Evolutionary conservation across 225 moss, liverwort and hornwort species (phyloP).

Genomic region (Pleurozium schreberi): DNA sequence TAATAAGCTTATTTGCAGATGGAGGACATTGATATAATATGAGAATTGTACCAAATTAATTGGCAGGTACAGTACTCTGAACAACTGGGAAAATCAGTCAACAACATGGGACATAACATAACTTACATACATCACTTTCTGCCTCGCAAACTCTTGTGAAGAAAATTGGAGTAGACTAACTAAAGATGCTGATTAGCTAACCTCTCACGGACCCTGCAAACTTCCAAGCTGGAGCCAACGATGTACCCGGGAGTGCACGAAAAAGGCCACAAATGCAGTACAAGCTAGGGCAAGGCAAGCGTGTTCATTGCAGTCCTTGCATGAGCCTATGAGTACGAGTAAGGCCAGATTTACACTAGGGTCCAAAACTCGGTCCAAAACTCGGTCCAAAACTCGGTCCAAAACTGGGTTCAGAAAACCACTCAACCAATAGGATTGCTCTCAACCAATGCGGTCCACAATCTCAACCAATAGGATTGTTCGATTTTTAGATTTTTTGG

Average conservation of each 20-base stretch:
- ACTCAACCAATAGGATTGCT: too few species aligned
- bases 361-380: too few species aligned
- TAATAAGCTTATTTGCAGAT: too few species aligned
- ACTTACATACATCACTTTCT: not conserved
- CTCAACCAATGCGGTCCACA: too few species aligned
- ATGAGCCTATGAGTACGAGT: not conserved
- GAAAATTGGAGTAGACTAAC: not conserved
- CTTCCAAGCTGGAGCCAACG: not conserved
- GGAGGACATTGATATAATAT: not conserved
- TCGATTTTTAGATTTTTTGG: too few species aligned
- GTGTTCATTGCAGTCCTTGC: not conserved
- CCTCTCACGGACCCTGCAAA: not conserved
- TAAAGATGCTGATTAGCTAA: not conserved
- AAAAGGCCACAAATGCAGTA: not conserved
- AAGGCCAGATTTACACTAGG: too few species aligned
- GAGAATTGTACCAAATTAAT: not conserved
- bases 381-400: too few species aligned
- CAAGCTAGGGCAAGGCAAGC: not conserved
- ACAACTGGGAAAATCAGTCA: not conserved
- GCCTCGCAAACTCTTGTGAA: slow-evolving; percentile 2
- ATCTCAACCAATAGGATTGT: too few species aligned
- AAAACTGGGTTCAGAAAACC: too few species aligned
- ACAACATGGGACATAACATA: not conserved
- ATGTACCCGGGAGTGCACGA: not conserved
- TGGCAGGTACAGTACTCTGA: not conserved